Base-by-base conservation (phyloP, 140 eudicot genomes). In the Bidens hawaiensis region DNA sequence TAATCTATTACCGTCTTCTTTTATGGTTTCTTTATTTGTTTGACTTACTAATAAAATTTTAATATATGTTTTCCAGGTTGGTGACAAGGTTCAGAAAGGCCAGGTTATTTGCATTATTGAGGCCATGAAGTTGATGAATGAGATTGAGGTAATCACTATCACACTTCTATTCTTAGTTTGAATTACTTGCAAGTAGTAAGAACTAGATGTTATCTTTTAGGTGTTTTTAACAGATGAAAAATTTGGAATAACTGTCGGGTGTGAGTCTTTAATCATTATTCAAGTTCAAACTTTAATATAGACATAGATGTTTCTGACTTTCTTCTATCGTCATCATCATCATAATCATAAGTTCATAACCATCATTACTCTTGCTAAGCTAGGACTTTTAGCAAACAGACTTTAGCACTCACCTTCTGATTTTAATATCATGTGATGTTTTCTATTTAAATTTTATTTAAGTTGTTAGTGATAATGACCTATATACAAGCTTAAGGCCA, bases 71-170 rank as follows among this genome's bases (percentile, higher is more conserved):
- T 71, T 73, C 14, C 46, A 81, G 87, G 83, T 81, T 2, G 87
- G 87, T 60, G 87, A 81, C 65, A 73, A 77, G 75, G 83, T 81
- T 9, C 67, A 69, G 58, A 81, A 77, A 55, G 87, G 87, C 34
- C 87, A 81, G 46, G 83, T 73, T 56, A 27, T 81, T 5, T 81
- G 87, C 75, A 81, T 81, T 48, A 65, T 81, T 54, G 87, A 81
- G 67, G 87, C 87, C 61, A 81, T 81, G 87, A 81, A 81, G 69
- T 74, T 81, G 78, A 81, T 81, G 87, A 81, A 81, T 27, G 87
- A 81, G 34, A 81, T 81, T 65, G 87, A 81, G 80, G 87, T 81
- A 73, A 59, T 28, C 18, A n/a, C n/a, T n/a, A n/a, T n/a, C 42
- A 25, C 48, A 41, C 36, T 40, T 61, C 46, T 49, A 61, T 53